A percentile compares a stretch with the other conserved stretches of the same genome.
Conservation (phyloP, 2,329 filamentous ascomycete genomes). For the Phaeosphaeria sp. region DNA sequence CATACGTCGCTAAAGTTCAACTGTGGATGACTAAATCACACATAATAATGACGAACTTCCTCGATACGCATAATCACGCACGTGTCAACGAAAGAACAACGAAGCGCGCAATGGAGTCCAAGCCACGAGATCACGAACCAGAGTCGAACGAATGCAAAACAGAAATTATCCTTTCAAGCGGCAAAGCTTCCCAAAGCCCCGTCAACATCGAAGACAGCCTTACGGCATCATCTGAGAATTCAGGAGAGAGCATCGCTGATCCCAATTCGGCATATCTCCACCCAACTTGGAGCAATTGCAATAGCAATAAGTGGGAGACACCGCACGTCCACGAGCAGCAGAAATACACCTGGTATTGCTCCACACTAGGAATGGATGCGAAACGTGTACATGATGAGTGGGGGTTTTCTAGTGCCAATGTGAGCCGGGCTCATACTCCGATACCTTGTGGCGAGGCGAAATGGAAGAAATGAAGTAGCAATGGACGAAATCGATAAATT, state of each 20-base stretch:
- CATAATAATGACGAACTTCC: too few species aligned
- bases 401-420: background rate
- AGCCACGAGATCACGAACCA: too few species aligned
- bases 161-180: too few species aligned
- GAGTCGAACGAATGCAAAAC: too few species aligned
- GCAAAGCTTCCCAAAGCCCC: too few species aligned
- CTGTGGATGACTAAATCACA: too few species aligned
- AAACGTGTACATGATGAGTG: background rate
- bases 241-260: background rate
- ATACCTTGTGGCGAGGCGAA: background rate
- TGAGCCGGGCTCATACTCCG: background rate
- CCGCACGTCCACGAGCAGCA: background rate
- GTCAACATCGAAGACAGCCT: background rate
- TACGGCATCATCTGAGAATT: background rate
- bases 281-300: background rate
- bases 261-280: background rate
- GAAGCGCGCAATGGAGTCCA: too few species aligned
- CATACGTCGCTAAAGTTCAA: too few species aligned
- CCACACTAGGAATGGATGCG: background rate
- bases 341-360: background rate
- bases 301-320: background rate
- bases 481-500: too few species aligned
- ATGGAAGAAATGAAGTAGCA: background rate
- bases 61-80: too few species aligned
- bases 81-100: too few species aligned